These are phyloP conservation scores for Abelmoschus esculentus DNA, from an alignment of 345 rosid genomes.

Conservation along the genomic window DNA sequence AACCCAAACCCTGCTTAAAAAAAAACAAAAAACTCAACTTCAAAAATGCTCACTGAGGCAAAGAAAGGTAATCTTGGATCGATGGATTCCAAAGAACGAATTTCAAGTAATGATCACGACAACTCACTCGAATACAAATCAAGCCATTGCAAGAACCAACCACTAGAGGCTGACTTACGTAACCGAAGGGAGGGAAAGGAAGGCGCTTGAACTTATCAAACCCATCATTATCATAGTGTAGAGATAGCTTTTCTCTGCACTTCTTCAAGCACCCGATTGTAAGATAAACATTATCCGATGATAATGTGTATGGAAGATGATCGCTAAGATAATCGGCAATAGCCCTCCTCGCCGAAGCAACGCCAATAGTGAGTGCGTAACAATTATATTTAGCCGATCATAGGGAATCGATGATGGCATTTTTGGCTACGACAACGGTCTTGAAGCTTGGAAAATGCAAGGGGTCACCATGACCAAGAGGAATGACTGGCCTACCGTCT, in stretches of 20 bases:
- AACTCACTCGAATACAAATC: too few relatives aligned
- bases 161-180: background rate
- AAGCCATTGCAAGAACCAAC: too few relatives aligned
- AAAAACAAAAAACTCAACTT: fast-evolving
- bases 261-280: slow-evolving; percentile 38
- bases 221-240: too few relatives aligned
- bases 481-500: slow-evolving; percentile 31
- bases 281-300: slow-evolving; percentile 39
- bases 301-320: slow-evolving; percentile 49
- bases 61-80: background rate
- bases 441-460: slow-evolving; percentile 51
- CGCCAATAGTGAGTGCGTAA: slow-evolving; percentile 42
- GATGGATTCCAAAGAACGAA: background rate
- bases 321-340: slow-evolving; percentile 50
- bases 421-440: slow-evolving; percentile 40
- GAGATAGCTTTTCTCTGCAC: too few relatives aligned
- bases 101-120: too few relatives aligned
- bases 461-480: slow-evolving; percentile 71
- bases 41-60: background rate
- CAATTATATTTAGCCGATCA: slow-evolving; percentile 42
- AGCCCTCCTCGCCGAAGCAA: slow-evolving; percentile 62
- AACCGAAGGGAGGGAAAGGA: too few relatives aligned
- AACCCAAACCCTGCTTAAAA: background rate
- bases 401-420: slow-evolving; percentile 43
- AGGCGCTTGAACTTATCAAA: too few relatives aligned